Evolutionary conservation across 2,329 filamentous ascomycete genomes (phyloP).

Genomic region (Berkeleyomyces rouxiae): DNA sequence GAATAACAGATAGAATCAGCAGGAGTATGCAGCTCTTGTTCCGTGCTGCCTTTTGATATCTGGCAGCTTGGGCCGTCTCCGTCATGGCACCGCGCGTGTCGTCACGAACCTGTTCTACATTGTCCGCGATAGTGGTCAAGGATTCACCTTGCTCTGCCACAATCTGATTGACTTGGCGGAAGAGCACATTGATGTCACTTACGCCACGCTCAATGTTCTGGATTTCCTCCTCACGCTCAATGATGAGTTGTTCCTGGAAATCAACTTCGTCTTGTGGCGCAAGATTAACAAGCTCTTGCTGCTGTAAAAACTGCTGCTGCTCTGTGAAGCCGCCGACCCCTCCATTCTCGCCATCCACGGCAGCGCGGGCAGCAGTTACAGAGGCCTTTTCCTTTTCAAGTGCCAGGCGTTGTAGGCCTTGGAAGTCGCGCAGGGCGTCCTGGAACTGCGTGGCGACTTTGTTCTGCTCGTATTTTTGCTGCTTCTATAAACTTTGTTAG

Average conservation of each 20-base stretch:
- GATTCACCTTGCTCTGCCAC: constrained; percentile 85
- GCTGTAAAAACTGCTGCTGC: constrained; percentile 36
- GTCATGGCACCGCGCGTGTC: constrained; percentile 73
- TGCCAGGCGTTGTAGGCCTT: constrained; percentile 73
- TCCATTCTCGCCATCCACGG: constrained; percentile 44
- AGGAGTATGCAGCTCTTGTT: constrained; percentile 89
- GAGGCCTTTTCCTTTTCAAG: constrained; percentile 87
- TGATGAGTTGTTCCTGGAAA: constrained; percentile 89
- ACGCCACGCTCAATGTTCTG: constrained; percentile 95
- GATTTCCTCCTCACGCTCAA: constrained; percentile 93
- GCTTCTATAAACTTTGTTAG: constrained; percentile 40
- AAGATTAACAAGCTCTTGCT: constrained; percentile 62
- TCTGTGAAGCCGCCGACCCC: constrained; percentile 15
- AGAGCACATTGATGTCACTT: constrained; percentile 87
- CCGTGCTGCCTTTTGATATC: constrained; percentile 88
- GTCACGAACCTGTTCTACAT: constrained; percentile 66
- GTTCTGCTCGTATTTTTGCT: constrained; percentile 90
- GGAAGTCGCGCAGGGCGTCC: constrained; percentile 75
- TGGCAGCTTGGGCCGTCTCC: constrained; percentile 68
- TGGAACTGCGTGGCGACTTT: constrained; percentile 92
- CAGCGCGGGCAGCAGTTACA: constrained; percentile 64
- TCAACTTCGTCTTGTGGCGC: constrained; percentile 90
- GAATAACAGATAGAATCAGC: constrained; percentile 71
- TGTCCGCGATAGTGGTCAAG: constrained; percentile 73
- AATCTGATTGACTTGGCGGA: constrained; percentile 95